phyloP scores from a whole-genome alignment of 495 filamentous ascomycete species.

The Xylaria telfairii region DNA sequence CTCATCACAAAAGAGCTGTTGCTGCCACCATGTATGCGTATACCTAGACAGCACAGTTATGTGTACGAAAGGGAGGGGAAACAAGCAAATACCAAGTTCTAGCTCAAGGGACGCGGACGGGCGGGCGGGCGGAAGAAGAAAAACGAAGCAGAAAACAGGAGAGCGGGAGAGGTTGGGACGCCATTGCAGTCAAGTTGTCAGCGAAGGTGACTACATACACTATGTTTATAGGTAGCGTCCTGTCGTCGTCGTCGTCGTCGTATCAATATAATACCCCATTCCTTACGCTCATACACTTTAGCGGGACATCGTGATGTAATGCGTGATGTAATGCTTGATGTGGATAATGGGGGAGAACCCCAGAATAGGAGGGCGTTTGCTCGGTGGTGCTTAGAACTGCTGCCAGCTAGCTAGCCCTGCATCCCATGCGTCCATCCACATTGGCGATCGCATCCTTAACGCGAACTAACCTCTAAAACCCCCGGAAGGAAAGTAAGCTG shows the following conservation, averaged over 20 bases:
- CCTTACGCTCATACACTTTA: conserved; percentile 11
- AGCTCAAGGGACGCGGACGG: neutral
- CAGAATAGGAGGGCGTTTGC: too few species aligned
- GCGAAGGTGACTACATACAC: neutral
- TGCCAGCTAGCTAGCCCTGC: too few species aligned
- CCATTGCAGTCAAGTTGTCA: conserved; percentile 7
- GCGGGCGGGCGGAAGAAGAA: neutral
- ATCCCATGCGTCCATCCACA: too few species aligned
- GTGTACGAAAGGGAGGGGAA: neutral
- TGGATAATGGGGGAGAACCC: too few species aligned
- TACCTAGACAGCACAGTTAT: neutral
- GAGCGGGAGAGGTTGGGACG: conserved; percentile 8
- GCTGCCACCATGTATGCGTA: neutral
- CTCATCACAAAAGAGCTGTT: neutral
- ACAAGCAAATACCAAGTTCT: neutral
- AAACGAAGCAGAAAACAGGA: neutral
- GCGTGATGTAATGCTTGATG: too few species aligned
- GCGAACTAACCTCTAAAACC: too few species aligned
- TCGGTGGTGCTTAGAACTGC: too few species aligned
- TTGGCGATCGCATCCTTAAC: too few species aligned
- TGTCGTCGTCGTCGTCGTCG: neutral
- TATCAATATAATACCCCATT: conserved; percentile 31
- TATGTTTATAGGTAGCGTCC: conserved; percentile 2
- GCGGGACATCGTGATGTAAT: too few species aligned
- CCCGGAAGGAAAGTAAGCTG: too few species aligned